Percentiles rank a stretch among this genome's conserved stretches.
Evolutionary conservation across 306 rosid genomes (phyloP).

Genomic region (Delonix regia): DNA sequence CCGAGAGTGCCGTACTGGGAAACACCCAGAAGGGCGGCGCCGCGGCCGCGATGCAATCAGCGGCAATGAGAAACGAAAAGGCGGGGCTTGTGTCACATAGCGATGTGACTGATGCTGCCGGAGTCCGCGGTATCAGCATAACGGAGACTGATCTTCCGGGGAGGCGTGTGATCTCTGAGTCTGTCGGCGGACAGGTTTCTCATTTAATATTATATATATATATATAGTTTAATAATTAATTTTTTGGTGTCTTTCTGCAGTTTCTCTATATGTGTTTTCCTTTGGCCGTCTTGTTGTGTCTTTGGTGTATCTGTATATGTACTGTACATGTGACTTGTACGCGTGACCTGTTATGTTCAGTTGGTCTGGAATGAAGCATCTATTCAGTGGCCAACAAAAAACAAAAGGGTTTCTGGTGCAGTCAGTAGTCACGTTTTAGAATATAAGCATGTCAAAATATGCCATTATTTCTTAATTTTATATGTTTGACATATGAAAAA

Average conservation of each 20-base stretch:
- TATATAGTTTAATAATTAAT: background rate
- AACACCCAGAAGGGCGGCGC: slow-evolving; percentile 48
- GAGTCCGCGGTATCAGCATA: slow-evolving; percentile 24
- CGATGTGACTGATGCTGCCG: slow-evolving; percentile 12
- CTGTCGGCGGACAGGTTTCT: slow-evolving; percentile 56
- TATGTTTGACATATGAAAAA: no score
- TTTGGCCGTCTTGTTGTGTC: no score
- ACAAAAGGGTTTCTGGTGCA: no score
- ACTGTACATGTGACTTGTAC: no score
- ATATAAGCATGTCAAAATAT: no score
- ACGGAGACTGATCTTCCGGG: slow-evolving; percentile 38
- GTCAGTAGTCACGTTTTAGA: no score
- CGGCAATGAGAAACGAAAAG: slow-evolving; percentile 47
- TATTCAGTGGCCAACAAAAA: no score
- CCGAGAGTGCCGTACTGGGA: slow-evolving; percentile 47
- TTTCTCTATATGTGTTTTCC: background rate
- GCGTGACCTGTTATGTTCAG: no score
- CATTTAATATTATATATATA: background rate
- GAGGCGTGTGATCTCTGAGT: slow-evolving; percentile 39
- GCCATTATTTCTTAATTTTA: no score
- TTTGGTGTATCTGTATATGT: no score
- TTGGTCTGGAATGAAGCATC: no score
- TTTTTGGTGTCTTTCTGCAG: background rate
- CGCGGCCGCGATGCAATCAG: slow-evolving; percentile 50
- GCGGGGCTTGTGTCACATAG: slow-evolving; percentile 41